Evolutionary conservation across 495 filamentous ascomycete genomes (phyloP).

Genomic region (Immersiella caudata): DNA sequence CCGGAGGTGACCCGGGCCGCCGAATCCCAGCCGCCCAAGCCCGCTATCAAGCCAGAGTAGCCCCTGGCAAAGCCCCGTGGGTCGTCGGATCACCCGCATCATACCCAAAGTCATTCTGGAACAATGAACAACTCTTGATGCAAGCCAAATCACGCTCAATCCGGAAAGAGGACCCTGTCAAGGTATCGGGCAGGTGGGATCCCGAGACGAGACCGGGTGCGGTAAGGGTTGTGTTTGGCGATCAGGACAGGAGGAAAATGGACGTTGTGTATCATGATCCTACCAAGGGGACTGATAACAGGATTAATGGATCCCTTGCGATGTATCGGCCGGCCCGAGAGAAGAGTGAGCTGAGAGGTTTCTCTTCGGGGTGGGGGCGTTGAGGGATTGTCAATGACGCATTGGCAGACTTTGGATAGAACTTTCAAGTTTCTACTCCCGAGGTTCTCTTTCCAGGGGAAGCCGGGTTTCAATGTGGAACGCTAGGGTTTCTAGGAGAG

Average conservation of each 20-base stretch:
- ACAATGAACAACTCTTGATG: not conserved
- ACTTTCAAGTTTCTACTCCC: too few relatives aligned
- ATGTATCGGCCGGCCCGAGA: not conserved
- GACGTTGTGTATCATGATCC: not conserved
- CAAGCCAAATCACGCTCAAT: not conserved
- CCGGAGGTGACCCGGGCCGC: not conserved
- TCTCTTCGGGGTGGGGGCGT: too few relatives aligned
- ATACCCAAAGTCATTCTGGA: constrained; percentile 4
- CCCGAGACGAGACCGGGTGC: not conserved
- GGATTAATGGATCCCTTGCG: too few relatives aligned
- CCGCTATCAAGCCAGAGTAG: not conserved
- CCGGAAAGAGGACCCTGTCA: constrained; percentile 5
- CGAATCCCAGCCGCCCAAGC: constrained; percentile 3
- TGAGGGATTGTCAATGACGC: too few relatives aligned
- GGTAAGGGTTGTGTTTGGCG: not conserved
- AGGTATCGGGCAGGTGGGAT: not conserved
- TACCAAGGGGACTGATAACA: not conserved
- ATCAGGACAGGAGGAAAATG: not conserved
- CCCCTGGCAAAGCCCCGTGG: not conserved
- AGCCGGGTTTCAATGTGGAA: too few relatives aligned
- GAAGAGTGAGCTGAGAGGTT: too few relatives aligned
- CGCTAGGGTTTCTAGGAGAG: too few relatives aligned
- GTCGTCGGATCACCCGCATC: too few relatives aligned
- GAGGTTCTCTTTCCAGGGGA: too few relatives aligned
- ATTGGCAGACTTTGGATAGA: too few relatives aligned